These are phyloP conservation scores for Lachancea waltii DNA, from an alignment of 805 yeast species.

Conservation along the genomic window DNA sequence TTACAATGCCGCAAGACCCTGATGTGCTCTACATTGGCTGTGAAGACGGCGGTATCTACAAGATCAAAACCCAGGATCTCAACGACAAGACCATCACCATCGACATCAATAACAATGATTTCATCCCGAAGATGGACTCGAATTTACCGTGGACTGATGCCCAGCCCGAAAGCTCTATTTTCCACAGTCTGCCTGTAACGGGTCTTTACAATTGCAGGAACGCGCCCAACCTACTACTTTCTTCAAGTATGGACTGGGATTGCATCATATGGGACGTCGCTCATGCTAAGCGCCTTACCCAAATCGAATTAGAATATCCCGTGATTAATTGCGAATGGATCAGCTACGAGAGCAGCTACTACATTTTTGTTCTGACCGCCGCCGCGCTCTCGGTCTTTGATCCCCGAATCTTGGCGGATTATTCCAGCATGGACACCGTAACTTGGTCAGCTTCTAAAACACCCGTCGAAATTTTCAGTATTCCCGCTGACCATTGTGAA, in stretches of 20 bases:
- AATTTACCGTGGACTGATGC: neutral
- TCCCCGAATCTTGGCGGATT: neutral
- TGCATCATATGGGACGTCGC: conserved; percentile 23
- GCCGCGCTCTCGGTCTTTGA: conserved; percentile 10
- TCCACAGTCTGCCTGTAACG: conserved; percentile 22
- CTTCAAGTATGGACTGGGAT: conserved; percentile 25
- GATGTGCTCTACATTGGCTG: conserved; percentile 21
- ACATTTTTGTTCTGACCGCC: conserved; percentile 14
- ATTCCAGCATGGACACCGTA: conserved; percentile 6
- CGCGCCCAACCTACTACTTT: conserved; percentile 15
- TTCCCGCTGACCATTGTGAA: conserved; percentile 7
- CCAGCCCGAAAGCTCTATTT: conserved; percentile 2
- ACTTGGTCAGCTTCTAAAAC: conserved; percentile 4
- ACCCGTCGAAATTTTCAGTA: conserved; percentile 8
- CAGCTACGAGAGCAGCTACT: conserved; percentile 6
- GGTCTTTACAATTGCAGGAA: conserved; percentile 12
- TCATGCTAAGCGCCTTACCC: conserved; percentile 11
- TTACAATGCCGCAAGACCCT: conserved; percentile 18
- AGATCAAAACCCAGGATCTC: conserved; percentile 11
- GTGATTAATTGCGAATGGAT: conserved; percentile 19
- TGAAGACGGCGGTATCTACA: conserved; percentile 28
- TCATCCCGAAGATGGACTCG: conserved; percentile 13
- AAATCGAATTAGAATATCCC: conserved; percentile 17
- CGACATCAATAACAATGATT: conserved; percentile 17
- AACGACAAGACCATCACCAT: conserved; percentile 8